phyloP scores from a whole-genome alignment of 2,329 filamentous ascomycete species.

The Ceratocystis variospora region DNA sequence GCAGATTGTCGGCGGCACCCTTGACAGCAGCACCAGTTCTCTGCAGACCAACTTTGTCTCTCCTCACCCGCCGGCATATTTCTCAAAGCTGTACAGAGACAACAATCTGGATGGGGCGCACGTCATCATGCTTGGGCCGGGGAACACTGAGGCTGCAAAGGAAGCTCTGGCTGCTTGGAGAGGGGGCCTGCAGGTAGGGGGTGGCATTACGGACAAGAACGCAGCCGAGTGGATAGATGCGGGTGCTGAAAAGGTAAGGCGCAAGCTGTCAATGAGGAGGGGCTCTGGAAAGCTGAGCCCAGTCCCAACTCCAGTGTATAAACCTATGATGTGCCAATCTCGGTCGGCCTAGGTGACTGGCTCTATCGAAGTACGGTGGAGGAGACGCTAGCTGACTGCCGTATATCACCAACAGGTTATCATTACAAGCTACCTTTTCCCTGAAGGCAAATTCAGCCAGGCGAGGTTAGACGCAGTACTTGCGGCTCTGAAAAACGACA shows the following conservation, averaged over 20 bases:
- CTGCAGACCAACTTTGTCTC: slow-evolving; percentile 92
- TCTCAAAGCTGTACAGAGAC: slow-evolving; percentile 66
- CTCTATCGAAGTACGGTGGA: neutral
- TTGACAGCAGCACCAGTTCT: slow-evolving; percentile 50
- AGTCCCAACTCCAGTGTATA: neutral
- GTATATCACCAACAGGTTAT: slow-evolving; percentile 55
- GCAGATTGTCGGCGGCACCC: slow-evolving; percentile 92
- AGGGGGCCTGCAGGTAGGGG: slow-evolving; percentile 70
- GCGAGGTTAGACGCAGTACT: slow-evolving; percentile 62
- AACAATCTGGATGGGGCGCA: slow-evolving; percentile 65
- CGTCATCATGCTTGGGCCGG: slow-evolving; percentile 90
- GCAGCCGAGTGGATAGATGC: slow-evolving; percentile 72
- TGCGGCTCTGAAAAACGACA: slow-evolving; percentile 57
- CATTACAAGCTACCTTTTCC: slow-evolving; percentile 91
- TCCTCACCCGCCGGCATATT: slow-evolving; percentile 65
- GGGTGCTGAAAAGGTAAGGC: slow-evolving; percentile 74
- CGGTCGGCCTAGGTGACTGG: too few relatives aligned
- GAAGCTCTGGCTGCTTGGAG: slow-evolving; percentile 72
- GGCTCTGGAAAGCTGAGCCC: neutral
- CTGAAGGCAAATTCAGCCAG: slow-evolving; percentile 66
- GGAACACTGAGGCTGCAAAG: slow-evolving; percentile 65
- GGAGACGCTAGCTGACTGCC: neutral
- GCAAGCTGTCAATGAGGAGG: too few relatives aligned
- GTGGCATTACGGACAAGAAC: slow-evolving; percentile 81
- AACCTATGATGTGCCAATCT: neutral